Evolutionary conservation across 192 early-diverging fungal species (phyloP).

Genomic region (Ambispora gerdemannii): DNA sequence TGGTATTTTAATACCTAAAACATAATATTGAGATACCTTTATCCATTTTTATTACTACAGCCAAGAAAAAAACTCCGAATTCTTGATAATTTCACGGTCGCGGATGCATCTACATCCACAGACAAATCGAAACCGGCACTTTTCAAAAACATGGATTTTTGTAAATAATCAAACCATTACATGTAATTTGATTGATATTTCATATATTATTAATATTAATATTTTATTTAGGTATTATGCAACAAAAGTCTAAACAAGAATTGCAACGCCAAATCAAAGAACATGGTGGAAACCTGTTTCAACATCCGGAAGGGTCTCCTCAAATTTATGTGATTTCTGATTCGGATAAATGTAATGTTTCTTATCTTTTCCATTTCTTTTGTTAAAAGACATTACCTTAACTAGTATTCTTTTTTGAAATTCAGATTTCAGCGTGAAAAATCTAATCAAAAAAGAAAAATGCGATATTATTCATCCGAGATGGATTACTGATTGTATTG

Average conservation of each 20-base stretch:
- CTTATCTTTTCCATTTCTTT: not conserved
- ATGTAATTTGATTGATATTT: not conserved
- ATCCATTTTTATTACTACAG: no score
- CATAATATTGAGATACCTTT: no score
- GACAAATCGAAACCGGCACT: slow-evolving; percentile 44
- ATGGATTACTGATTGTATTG: slow-evolving; percentile 67
- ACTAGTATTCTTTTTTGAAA: slow-evolving; percentile 4
- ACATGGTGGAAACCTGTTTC: slow-evolving; percentile 62
- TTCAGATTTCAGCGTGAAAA: slow-evolving; percentile 53
- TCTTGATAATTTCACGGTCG: not conserved
- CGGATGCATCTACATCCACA: not conserved
- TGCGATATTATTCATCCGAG: slow-evolving; percentile 61
- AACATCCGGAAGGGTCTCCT: slow-evolving; percentile 31
- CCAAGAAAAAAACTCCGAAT: not conserved
- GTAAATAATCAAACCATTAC: slow-evolving; percentile 37
- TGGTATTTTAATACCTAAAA: no score
- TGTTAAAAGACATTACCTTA: not conserved
- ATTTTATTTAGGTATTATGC: slow-evolving; percentile 7
- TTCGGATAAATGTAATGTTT: not conserved
- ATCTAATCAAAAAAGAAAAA: slow-evolving; percentile 46
- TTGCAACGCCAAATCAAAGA: slow-evolving; percentile 59
- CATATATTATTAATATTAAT: not conserved
- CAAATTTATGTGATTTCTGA: slow-evolving; percentile 20
- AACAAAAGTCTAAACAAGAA: slow-evolving; percentile 45
- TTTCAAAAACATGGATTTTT: slow-evolving; percentile 63